Evolutionary conservation across 2,329 filamentous ascomycete genomes (phyloP).

Genomic region (Lachnum nothofagi): DNA sequence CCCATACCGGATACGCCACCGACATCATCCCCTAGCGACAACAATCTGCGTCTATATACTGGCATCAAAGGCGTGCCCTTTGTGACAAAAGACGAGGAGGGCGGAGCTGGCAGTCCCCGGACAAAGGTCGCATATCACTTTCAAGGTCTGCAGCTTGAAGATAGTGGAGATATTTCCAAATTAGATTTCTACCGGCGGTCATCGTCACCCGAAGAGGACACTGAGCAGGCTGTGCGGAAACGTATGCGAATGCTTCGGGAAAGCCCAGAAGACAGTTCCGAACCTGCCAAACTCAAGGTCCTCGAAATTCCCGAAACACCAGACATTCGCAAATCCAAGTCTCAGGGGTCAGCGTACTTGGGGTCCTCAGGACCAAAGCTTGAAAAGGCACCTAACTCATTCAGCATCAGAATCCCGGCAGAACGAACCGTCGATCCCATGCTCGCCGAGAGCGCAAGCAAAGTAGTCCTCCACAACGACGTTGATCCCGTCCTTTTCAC

Average conservation of each 20-base stretch:
- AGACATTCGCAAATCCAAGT: constrained; percentile 4
- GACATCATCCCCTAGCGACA: constrained; percentile 11
- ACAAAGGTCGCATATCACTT: constrained; percentile 31
- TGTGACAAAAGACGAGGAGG: constrained; percentile 7
- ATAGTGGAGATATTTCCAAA: constrained; percentile 16
- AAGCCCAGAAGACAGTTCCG: background rate
- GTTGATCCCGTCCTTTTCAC: constrained; percentile 29
- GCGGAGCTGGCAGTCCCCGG: constrained; percentile 22
- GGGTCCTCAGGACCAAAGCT: constrained; percentile 9
- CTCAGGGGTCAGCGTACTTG: too few relatives aligned
- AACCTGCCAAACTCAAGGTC: background rate
- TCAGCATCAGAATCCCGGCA: constrained; percentile 14
- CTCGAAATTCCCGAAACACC: constrained; percentile 29
- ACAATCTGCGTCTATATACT: constrained; percentile 16
- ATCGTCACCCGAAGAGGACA: constrained; percentile 6
- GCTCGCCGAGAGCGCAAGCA: constrained; percentile 13
- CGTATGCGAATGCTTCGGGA: constrained; percentile 19
- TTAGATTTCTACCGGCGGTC: constrained; percentile 19
- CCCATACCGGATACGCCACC: constrained; percentile 19
- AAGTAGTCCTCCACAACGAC: constrained; percentile 19
- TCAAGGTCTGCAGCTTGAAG: constrained; percentile 28
- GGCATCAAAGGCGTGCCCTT: constrained; percentile 4
- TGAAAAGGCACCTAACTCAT: constrained; percentile 6
- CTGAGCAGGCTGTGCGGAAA: constrained; percentile 21
- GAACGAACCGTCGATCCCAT: constrained; percentile 11